A percentile compares a stretch with the other conserved stretches of the same genome.
Evolutionary conservation across 2,329 filamentous ascomycete species (phyloP).

Genomic region (Aureobasidium sp.): DNA sequence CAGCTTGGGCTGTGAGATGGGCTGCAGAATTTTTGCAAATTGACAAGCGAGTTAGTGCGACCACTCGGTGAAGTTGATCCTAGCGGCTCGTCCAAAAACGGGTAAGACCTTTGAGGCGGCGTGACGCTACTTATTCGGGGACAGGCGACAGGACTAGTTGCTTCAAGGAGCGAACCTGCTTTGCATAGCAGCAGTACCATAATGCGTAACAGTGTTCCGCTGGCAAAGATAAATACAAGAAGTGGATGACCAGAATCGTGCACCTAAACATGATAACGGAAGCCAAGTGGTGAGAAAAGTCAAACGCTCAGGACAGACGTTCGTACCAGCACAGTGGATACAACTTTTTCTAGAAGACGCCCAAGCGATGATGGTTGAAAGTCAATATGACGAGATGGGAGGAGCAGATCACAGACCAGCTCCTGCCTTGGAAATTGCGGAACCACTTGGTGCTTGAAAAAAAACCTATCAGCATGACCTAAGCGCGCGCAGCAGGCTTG

Average conservation of each 20-base stretch:
- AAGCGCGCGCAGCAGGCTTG: neutral
- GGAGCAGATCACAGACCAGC: neutral
- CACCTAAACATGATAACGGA: neutral
- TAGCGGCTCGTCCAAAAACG: conserved; percentile 2
- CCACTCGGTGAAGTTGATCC: neutral
- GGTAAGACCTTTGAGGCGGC: neutral
- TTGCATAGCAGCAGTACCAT: neutral
- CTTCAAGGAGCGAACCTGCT: neutral
- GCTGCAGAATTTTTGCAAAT: neutral
- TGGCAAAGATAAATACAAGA: neutral
- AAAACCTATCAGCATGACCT: neutral
- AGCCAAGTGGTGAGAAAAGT: neutral
- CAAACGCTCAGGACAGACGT: conserved; percentile 9
- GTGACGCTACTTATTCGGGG: neutral
- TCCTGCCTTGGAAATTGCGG: neutral
- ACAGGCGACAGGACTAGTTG: neutral
- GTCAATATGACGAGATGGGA: conserved; percentile 8
- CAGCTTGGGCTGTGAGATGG: neutral
- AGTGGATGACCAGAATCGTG: neutral
- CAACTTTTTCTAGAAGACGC: conserved; percentile 6
- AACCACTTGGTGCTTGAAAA: neutral
- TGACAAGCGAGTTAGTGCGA: neutral
- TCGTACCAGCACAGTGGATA: conserved; percentile 3
- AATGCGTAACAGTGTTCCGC: no score
- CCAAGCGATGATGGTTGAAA: neutral